phyloP scores from a whole-genome alignment of 1,284 basidiomycete species.

The Macrocybe sp. region DNA sequence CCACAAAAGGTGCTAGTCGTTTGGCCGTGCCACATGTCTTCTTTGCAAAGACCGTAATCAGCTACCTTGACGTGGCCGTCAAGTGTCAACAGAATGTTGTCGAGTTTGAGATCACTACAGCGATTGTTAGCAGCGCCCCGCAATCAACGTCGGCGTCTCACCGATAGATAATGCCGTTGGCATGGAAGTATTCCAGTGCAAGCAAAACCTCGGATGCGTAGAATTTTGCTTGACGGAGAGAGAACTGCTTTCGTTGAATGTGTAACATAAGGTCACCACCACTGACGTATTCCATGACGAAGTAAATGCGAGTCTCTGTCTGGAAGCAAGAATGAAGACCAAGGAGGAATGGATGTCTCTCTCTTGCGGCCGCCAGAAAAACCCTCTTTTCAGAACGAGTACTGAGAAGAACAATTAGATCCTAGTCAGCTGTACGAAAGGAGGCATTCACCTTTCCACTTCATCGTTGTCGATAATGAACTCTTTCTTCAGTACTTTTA shows the following conservation, averaged over 20 bases:
- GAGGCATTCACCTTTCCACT: slow-evolving; percentile 80
- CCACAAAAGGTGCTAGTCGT: slow-evolving; percentile 99
- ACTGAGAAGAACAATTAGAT: slow-evolving; percentile 36
- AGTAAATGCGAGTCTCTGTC: slow-evolving; percentile 97
- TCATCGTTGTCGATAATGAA: slow-evolving; percentile 99
- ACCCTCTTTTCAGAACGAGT: slow-evolving; percentile 99
- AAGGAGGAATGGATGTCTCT: slow-evolving; percentile 96
- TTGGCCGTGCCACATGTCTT: slow-evolving; percentile 96
- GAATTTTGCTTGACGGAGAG: slow-evolving; percentile 96
- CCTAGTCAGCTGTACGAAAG: slow-evolving; percentile 5
- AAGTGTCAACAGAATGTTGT: slow-evolving; percentile 95
- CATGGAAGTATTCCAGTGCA: slow-evolving; percentile 97
- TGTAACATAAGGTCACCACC: slow-evolving; percentile 94
- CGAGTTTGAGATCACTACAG: slow-evolving; percentile 89
- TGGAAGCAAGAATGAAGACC: slow-evolving; percentile 99
- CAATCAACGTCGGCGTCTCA: slow-evolving; percentile 29
- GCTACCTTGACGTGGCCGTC: slow-evolving; percentile 99
- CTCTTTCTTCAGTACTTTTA: slow-evolving; percentile 99
- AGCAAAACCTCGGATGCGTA: slow-evolving; percentile 98
- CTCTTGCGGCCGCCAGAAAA: slow-evolving; percentile 92
- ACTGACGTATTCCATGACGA: slow-evolving; percentile 93
- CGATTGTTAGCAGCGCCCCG: slow-evolving; percentile 9
- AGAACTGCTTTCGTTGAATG: slow-evolving; percentile 92
- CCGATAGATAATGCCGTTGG: slow-evolving; percentile 97
- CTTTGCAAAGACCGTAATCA: slow-evolving; percentile 99